Conservation (phyloP, 495 filamentous ascomycete species). For the Lasiosphaeria ovina region DNA sequence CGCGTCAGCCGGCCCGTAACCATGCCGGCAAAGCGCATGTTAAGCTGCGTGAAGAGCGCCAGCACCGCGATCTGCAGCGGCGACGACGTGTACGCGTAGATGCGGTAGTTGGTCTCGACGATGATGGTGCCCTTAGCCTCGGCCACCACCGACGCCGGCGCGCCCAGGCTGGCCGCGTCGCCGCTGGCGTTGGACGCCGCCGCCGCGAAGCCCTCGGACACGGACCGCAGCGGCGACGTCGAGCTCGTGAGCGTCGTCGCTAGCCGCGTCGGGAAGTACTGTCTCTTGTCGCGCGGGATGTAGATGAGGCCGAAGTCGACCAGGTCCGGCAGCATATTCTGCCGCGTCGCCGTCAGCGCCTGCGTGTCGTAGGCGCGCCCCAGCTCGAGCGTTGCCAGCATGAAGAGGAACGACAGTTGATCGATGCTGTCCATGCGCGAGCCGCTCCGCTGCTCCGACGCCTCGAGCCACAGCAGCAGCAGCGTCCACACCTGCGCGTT, state of each 20-base stretch:
- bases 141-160: constrained; percentile 11
- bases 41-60: constrained; percentile 81
- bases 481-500: constrained; percentile 97
- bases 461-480: constrained; percentile 87
- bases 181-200: constrained; percentile 46
- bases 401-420: constrained; percentile 91
- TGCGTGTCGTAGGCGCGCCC: constrained; percentile 83
- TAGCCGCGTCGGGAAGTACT: constrained; percentile 91
- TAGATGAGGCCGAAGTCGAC: constrained; percentile 89
- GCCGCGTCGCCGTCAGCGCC: constrained; percentile 73
- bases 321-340: constrained; percentile 81
- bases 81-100: constrained; percentile 94
- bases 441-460: constrained; percentile 54
- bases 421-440: constrained; percentile 82
- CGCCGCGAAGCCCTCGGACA: constrained; percentile 52
- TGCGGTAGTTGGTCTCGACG: constrained; percentile 96
- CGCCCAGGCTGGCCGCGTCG: constrained; percentile 40
- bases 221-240: constrained; percentile 68
- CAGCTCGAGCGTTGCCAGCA: constrained; percentile 89
- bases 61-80: constrained; percentile 91
- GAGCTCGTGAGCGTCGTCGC: constrained; percentile 87
- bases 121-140: constrained; percentile 76
- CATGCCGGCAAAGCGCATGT: constrained; percentile 86
- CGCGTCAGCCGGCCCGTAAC: constrained; percentile 86
- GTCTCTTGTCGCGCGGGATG: constrained; percentile 50